Percentiles rank a stretch among this genome's conserved stretches.
Conservation (phyloP, 371 early-diverging fungal genomes). For the Rhizomucor miehei region DNA sequence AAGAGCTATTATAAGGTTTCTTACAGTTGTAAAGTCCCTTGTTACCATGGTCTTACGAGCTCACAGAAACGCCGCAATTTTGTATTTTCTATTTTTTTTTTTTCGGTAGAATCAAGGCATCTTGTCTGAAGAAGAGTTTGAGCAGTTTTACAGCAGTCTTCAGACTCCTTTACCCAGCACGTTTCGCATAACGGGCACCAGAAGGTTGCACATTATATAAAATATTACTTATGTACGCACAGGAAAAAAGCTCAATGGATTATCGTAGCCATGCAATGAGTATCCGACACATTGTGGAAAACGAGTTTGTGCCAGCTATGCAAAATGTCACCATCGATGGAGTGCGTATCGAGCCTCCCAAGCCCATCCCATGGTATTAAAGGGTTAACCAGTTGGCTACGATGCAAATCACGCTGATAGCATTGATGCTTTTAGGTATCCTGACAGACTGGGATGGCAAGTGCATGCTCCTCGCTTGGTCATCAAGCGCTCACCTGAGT, state of each 20-base stretch:
- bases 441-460: slow-evolving; percentile 87
- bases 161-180: slow-evolving; percentile 79
- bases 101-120: slow-evolving; percentile 61
- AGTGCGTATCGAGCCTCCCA: slow-evolving; percentile 68
- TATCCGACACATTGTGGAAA: slow-evolving; percentile 51
- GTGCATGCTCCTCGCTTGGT: slow-evolving; percentile 67
- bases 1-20: slow-evolving; percentile 73
- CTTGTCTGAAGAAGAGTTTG: slow-evolving; percentile 82
- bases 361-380: slow-evolving; percentile 66
- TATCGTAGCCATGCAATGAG: slow-evolving; percentile 38
- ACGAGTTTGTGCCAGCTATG: slow-evolving; percentile 54
- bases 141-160: slow-evolving; percentile 60
- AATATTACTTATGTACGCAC: slow-evolving; percentile 6
- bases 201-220: slow-evolving; percentile 47
- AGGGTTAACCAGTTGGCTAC: neutral
- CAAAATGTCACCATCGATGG: slow-evolving; percentile 64
- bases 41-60: too few species aligned
- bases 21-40: neutral
- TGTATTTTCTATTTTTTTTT: neutral
- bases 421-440: slow-evolving; percentile 53
- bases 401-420: neutral
- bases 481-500: slow-evolving; percentile 71
- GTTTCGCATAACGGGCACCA: slow-evolving; percentile 93
- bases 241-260: neutral
- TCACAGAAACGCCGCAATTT: too few species aligned